Base-by-base conservation (phyloP, 805 yeast species). In the Candida railenensis region DNA sequence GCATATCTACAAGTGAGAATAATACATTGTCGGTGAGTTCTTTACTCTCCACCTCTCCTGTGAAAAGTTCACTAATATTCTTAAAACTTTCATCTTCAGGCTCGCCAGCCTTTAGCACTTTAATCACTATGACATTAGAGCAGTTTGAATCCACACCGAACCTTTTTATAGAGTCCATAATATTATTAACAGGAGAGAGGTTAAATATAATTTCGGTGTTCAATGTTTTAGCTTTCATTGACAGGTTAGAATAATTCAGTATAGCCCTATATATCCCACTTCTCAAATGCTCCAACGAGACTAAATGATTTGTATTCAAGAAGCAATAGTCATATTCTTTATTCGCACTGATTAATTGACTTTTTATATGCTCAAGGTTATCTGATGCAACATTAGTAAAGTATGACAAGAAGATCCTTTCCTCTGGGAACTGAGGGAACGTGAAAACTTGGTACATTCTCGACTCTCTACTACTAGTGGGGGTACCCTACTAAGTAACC, bases 151-250 rank as follows among this genome's bases (percentile, higher is more conserved):
- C 78, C 15, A 88, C 73, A 9, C 96, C 96, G 65, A 87, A 86
- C 54, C 78, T 73, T 51, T 76, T 79, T 51, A 88, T 69, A 1
- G 89, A 84, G 48, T 88, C 94, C 69, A 80, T 75, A 34, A 85
- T 83, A 58, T 85, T 87, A 53, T 81, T 83, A 5, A 81, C 75
- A 1, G 92, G 89, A 1, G 90, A 80, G 48, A 89, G 66, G 48
- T 82, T 78, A 56, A 83, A 78, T 20, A 87, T 77, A 34, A 85
- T 71, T 56, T 89, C 96, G 0, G 94, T 82, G 57, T 87, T 86
- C 28, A 88, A 54, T 0, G 82, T 76, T 53, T 77, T 81, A 8
- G 96, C 83, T 52, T 83, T 76, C 71, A 80, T 72, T 18, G 63
- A 71, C 12, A 71, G 78, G 33, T 71, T 68, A 1, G 59, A 59